A percentile compares a stretch with the other conserved stretches of the same genome.
Conservation (phyloP, 108 stramenopile genomes). For the Parmales sp. region DNA sequence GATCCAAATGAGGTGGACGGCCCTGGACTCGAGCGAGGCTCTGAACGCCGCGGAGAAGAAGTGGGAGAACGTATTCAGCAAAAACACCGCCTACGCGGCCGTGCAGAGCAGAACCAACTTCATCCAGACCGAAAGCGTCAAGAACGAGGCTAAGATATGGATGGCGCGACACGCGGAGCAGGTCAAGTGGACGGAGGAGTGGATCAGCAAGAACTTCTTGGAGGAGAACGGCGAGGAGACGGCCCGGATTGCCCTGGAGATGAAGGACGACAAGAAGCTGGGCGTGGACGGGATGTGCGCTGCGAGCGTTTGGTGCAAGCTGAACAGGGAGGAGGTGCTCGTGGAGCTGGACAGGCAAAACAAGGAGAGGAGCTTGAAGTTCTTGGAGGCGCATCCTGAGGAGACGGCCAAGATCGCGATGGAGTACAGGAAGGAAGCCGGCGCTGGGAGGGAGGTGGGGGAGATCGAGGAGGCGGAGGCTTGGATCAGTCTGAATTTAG, state of each 20-base stretch:
- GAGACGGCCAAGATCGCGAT: conserved; percentile 12
- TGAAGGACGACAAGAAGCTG: not conserved
- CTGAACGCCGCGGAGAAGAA: not conserved
- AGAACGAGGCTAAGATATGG: conserved; percentile 1
- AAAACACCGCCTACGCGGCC: conserved; percentile 3
- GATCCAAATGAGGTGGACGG: not conserved
- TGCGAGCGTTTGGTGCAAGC: not conserved
- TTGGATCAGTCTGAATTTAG: not conserved
- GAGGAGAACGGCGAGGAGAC: not conserved
- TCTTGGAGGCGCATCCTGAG: conserved; percentile 11
- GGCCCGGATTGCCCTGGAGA: not conserved
- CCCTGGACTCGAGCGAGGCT: not conserved
- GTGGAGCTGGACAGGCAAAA: not conserved
- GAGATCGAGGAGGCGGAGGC: not conserved
- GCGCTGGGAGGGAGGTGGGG: not conserved
- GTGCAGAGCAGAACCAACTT: conserved; percentile 9
- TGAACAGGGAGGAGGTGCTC: not conserved
- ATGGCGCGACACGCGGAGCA: not conserved
- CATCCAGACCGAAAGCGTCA: conserved; percentile 1
- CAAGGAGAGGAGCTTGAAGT: not conserved
- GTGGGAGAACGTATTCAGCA: conserved; percentile 5
- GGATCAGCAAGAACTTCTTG: not conserved
- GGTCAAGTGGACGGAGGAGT: not conserved
- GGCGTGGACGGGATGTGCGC: not conserved
- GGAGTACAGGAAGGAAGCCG: not conserved